Percentiles rank a stretch among this genome's conserved stretches.
These are phyloP conservation scores for Colletotrichum lini DNA, from an alignment of 2,329 filamentous ascomycete genomes.

Conservation along the genomic window DNA sequence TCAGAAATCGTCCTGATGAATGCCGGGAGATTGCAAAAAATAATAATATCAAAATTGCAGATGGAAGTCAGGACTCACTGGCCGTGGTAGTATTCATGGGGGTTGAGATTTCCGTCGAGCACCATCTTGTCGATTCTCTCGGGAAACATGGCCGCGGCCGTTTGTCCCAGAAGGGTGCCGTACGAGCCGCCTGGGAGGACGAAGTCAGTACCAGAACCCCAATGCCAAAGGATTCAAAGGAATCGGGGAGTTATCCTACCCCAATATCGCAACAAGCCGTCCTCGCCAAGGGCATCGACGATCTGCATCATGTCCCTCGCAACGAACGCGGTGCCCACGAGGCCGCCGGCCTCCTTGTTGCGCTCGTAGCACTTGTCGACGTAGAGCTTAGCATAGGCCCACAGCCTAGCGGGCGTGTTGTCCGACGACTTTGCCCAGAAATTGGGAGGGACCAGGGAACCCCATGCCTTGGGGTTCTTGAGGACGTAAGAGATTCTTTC, in stretches of 20 bases:
- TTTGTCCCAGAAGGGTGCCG: constrained; percentile 55
- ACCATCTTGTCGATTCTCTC: constrained; percentile 51
- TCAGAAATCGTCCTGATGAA: not conserved
- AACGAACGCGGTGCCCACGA: constrained; percentile 60
- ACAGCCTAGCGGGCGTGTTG: constrained; percentile 43
- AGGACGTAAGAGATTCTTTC: not conserved
- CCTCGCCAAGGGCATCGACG: constrained; percentile 56
- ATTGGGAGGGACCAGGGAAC: not conserved
- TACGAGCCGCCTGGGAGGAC: constrained; percentile 53
- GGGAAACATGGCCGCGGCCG: constrained; percentile 58
- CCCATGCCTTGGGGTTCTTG: not conserved
- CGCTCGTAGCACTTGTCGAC: constrained; percentile 43
- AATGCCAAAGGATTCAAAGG: not conserved
- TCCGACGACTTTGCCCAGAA: constrained; percentile 37
- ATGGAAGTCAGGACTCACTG: constrained; percentile 38
- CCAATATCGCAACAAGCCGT: constrained; percentile 58
- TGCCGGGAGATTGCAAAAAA: not conserved
- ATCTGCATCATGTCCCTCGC: constrained; percentile 60
- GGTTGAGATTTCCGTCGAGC: constrained; percentile 51
- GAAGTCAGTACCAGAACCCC: too few species aligned
- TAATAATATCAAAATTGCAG: too few species aligned
- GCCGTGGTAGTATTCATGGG: constrained; percentile 50
- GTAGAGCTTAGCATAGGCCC: constrained; percentile 45
- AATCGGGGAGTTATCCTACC: constrained; percentile 46
- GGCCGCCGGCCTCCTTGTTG: constrained; percentile 48